Evolutionary conservation across 2,329 filamentous ascomycete species (phyloP).

Genomic region (Penicillium sp.): DNA sequence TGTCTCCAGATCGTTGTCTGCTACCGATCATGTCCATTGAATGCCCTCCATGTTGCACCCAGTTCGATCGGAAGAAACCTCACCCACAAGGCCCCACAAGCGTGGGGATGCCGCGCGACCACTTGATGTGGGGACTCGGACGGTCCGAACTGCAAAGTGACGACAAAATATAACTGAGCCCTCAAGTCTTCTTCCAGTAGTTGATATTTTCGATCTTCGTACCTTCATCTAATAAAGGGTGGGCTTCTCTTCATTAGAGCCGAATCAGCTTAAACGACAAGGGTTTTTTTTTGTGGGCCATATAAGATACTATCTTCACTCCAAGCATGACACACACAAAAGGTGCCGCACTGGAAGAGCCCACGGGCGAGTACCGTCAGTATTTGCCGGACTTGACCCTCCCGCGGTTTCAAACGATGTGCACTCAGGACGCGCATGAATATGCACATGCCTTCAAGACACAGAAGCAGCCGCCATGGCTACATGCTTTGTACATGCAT

Average conservation of each 20-base stretch:
- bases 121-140: background rate
- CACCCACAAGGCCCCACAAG: constrained; percentile 16
- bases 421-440: constrained; percentile 55
- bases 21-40: too few relatives aligned
- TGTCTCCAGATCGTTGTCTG: too few relatives aligned
- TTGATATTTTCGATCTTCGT: too few relatives aligned
- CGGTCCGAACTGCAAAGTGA: background rate
- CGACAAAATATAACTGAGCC: background rate
- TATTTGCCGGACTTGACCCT: constrained; percentile 57
- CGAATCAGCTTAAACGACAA: background rate
- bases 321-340: constrained; percentile 5
- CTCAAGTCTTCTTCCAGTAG: too few relatives aligned
- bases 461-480: constrained; percentile 58
- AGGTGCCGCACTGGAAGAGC: constrained; percentile 7
- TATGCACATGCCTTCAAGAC: constrained; percentile 59
- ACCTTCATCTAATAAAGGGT: too few relatives aligned
- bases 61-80: constrained; percentile 14
- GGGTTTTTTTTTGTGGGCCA: too few relatives aligned
- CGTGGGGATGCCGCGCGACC: constrained; percentile 15
- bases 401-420: constrained; percentile 58
- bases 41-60: background rate
- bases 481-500: constrained; percentile 55
- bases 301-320: background rate
- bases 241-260: too few relatives aligned
- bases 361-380: constrained; percentile 47